Conservation (phyloP, 2,329 filamentous ascomycete species). For the Epichloe festucae region DNA sequence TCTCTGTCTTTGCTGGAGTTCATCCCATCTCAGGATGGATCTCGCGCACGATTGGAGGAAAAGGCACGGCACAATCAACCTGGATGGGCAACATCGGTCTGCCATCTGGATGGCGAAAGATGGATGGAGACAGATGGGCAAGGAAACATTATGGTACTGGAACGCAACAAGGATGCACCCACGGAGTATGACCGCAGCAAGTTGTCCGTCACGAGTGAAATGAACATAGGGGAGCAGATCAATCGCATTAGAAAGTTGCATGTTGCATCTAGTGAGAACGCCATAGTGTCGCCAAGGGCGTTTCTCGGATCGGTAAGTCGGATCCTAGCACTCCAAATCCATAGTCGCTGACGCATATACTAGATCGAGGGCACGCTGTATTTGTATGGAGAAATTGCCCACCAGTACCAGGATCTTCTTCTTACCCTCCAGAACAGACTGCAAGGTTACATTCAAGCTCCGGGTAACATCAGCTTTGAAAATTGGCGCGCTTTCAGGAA, state of each 20-base stretch:
- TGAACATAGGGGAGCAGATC: slow-evolving; percentile 84
- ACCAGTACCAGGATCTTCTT: slow-evolving; percentile 62
- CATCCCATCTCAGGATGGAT: slow-evolving; percentile 39
- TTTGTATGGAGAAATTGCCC: slow-evolving; percentile 68
- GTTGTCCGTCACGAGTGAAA: slow-evolving; percentile 64
- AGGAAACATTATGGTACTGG: slow-evolving; percentile 75
- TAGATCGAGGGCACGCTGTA: slow-evolving; percentile 87
- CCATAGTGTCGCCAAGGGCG: slow-evolving; percentile 64
- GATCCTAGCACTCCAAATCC: background rate
- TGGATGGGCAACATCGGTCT: slow-evolving; percentile 69
- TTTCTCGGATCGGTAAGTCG: slow-evolving; percentile 73
- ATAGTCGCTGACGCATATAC: slow-evolving; percentile 1
- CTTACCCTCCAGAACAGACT: slow-evolving; percentile 68
- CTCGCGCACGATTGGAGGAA: slow-evolving; percentile 55
- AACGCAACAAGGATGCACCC: slow-evolving; percentile 57
- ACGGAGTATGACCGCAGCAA: slow-evolving; percentile 59
- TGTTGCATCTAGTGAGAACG: slow-evolving; percentile 49
- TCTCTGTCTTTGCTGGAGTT: slow-evolving; percentile 71
- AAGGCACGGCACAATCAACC: slow-evolving; percentile 70
- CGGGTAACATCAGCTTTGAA: slow-evolving; percentile 65
- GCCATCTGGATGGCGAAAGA: slow-evolving; percentile 55
- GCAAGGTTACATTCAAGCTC: slow-evolving; percentile 49
- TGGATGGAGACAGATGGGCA: slow-evolving; percentile 80
- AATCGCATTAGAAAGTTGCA: slow-evolving; percentile 71
- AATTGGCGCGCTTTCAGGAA: slow-evolving; percentile 74